These are phyloP conservation scores for Fusarium verrucosum DNA, from an alignment of 2,329 filamentous ascomycete species.

Conservation along the genomic window DNA sequence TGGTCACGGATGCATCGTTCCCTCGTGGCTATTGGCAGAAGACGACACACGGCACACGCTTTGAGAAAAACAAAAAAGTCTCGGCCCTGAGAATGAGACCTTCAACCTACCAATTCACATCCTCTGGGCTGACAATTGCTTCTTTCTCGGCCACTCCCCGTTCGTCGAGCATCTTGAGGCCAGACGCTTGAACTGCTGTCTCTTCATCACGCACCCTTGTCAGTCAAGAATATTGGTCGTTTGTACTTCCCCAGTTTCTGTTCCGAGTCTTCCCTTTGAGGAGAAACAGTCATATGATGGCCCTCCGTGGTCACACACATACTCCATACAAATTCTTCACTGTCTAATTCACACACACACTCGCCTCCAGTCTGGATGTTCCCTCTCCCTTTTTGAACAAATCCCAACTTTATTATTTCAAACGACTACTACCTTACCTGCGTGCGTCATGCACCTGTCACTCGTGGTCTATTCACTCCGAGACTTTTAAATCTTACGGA, in stretches of 20 bases:
- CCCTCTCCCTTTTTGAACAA: slow-evolving; percentile 2
- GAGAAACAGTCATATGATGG: slow-evolving; percentile 35
- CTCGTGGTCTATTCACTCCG: slow-evolving; percentile 9
- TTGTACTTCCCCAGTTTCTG: slow-evolving; percentile 27
- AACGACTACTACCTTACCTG: slow-evolving; percentile 12
- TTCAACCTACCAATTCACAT: slow-evolving; percentile 7
- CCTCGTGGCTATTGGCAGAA: slow-evolving; percentile 16
- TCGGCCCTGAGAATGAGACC: slow-evolving; percentile 18
- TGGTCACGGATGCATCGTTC: slow-evolving; percentile 37
- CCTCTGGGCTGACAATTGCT: slow-evolving; percentile 15
- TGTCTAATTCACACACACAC: slow-evolving; percentile 2
- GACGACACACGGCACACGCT: slow-evolving; percentile 31
- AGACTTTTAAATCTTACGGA: slow-evolving; percentile 21
- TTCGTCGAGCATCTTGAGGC: slow-evolving; percentile 17
- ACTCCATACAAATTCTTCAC: slow-evolving; percentile 10
- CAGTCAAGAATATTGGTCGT: slow-evolving; percentile 4
- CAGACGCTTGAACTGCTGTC: slow-evolving; percentile 8
- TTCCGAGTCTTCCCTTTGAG: slow-evolving; percentile 27
- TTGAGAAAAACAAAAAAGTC: slow-evolving; percentile 23
- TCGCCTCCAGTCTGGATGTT: neutral
- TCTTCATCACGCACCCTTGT: slow-evolving; percentile 24
- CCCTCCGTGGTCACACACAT: slow-evolving; percentile 28
- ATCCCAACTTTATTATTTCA: slow-evolving; percentile 11
- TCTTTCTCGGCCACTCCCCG: slow-evolving; percentile 18
- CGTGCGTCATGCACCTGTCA: slow-evolving; percentile 35